Percentiles rank a stretch among this genome's conserved stretches.
Evolutionary conservation across 2,329 filamentous ascomycete genomes (phyloP).

Genomic region (Hortaea werneckii): DNA sequence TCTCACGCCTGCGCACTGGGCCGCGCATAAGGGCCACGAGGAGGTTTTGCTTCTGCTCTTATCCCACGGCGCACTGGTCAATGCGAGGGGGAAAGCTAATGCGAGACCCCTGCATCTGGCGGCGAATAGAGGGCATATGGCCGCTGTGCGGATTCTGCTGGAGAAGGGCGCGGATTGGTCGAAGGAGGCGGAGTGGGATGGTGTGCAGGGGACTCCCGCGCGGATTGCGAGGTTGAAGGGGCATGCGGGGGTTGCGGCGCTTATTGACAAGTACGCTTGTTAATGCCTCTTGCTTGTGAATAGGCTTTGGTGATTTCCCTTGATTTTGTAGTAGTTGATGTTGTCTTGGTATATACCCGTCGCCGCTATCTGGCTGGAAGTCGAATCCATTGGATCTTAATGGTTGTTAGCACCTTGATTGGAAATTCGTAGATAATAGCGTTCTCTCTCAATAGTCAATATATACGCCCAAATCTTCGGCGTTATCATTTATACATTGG

Average conservation of each 20-base stretch:
- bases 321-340: no score
- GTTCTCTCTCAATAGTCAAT: no score
- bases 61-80: slow-evolving; percentile 10
- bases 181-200: slow-evolving; percentile 15
- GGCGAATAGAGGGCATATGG: slow-evolving; percentile 17
- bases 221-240: slow-evolving; percentile 19
- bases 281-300: no score
- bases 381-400: no score
- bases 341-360: no score
- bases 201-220: slow-evolving; percentile 14
- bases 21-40: slow-evolving; percentile 19
- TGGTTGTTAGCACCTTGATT: no score
- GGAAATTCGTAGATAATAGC: no score
- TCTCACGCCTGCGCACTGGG: slow-evolving; percentile 19
- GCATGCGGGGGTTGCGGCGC: slow-evolving; percentile 9
- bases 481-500: no score
- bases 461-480: no score
- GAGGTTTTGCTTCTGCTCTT: slow-evolving; percentile 16
- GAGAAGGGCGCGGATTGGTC: slow-evolving; percentile 11
- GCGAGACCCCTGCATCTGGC: slow-evolving; percentile 19
- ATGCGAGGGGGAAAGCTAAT: slow-evolving; percentile 12
- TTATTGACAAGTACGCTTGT: neutral
- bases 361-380: no score
- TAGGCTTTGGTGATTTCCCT: no score
- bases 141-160: slow-evolving; percentile 12